Conservation (phyloP, 148 eudicot species). For the Beta vulgaris region DNA sequence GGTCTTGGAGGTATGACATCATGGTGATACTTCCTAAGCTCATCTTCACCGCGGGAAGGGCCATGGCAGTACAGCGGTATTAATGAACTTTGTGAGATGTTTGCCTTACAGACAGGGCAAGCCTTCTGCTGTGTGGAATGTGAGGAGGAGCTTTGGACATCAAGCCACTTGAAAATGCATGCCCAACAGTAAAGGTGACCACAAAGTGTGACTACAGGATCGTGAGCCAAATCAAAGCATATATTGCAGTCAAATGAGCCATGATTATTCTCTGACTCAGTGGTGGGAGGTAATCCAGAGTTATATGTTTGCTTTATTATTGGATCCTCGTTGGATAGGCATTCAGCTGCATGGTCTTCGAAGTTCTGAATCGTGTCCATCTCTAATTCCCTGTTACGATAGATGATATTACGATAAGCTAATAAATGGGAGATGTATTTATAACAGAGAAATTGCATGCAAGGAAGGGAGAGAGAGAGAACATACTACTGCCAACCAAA, state of each 20-base stretch:
- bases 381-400: slow-evolving; percentile 1
- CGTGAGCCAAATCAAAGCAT: slow-evolving; percentile 78
- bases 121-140: slow-evolving; percentile 43
- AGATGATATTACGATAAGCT: background rate
- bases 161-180: slow-evolving; percentile 85
- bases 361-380: slow-evolving; percentile 56
- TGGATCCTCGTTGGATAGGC: slow-evolving; percentile 30
- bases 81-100: slow-evolving; percentile 55
- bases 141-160: slow-evolving; percentile 46
- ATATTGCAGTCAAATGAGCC: slow-evolving; percentile 76
- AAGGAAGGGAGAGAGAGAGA: background rate
- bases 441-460: background rate
- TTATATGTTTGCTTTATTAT: slow-evolving; percentile 32
- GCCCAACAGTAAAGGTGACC: slow-evolving; percentile 94
- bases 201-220: slow-evolving; percentile 87
- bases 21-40: slow-evolving; percentile 32
- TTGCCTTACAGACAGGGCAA: slow-evolving; percentile 83
- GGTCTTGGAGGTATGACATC: slow-evolving; percentile 60
- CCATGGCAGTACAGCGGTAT: slow-evolving; percentile 77
- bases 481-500: background rate
- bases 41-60: slow-evolving; percentile 35
- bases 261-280: slow-evolving; percentile 32
- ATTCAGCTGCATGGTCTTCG: slow-evolving; percentile 31
- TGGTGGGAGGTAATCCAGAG: slow-evolving; percentile 27
- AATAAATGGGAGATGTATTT: background rate